Evolutionary conservation across 2,329 filamentous ascomycete genomes (phyloP).

Genomic region (Aspergillus felis): DNA sequence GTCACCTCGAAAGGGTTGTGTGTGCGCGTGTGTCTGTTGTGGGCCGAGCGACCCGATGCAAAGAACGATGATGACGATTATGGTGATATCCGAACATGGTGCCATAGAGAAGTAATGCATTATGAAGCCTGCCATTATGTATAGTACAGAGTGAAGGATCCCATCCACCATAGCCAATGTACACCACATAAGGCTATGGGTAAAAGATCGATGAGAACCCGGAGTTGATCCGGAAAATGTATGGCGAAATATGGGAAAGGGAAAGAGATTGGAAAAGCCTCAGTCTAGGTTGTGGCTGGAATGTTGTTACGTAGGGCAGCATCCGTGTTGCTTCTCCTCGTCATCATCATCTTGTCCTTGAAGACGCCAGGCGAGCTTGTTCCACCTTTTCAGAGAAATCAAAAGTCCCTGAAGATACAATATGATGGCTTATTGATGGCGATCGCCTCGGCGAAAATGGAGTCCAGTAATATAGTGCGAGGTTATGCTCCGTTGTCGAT

Average conservation of each 20-base stretch:
- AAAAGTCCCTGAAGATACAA: background rate
- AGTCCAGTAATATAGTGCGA: background rate
- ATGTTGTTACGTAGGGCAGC: conserved; percentile 22
- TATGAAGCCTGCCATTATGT: background rate
- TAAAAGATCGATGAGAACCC: background rate
- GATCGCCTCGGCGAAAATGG: background rate
- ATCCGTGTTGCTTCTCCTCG: conserved; percentile 9
- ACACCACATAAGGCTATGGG: background rate
- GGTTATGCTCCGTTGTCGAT: background rate
- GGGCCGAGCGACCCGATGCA: conserved; percentile 17
- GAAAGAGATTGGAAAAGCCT: background rate
- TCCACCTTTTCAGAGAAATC: background rate
- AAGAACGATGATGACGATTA: conserved; percentile 9
- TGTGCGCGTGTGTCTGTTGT: conserved; percentile 1
- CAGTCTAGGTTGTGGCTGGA: conserved; percentile 14
- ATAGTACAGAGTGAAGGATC: background rate
- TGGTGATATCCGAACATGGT: conserved; percentile 9
- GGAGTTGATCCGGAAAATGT: background rate
- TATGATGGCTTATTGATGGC: background rate
- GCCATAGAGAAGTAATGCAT: conserved; percentile 1
- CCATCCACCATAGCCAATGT: no score
- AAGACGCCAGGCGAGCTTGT: conserved; percentile 5
- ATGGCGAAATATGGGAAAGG: background rate
- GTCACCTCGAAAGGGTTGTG: background rate
- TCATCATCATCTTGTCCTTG: background rate